Percentiles rank a stretch among this genome's conserved stretches.
Conservation (phyloP, 768 basidiomycete genomes). For the Melanogaster broomeanus region DNA sequence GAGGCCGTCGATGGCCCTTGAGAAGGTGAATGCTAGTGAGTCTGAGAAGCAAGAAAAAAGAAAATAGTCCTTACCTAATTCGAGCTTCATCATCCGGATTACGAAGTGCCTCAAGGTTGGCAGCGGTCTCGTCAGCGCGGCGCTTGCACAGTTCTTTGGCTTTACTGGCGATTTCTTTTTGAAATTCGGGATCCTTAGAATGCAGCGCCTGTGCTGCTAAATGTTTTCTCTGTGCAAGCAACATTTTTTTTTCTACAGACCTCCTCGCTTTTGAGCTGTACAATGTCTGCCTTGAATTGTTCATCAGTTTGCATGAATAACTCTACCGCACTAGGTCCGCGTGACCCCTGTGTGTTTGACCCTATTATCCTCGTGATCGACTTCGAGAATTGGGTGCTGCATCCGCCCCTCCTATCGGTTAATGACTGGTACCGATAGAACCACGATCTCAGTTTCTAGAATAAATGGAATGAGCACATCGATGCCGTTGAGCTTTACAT, state of each 20-base stretch:
- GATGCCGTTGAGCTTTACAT: too few relatives aligned
- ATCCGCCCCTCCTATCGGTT: not conserved
- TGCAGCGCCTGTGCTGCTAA: not conserved
- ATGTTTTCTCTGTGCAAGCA: not conserved
- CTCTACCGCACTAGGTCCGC: not conserved
- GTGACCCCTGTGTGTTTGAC: not conserved
- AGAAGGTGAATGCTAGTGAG: not conserved
- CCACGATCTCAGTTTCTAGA: not conserved
- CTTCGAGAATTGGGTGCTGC: not conserved
- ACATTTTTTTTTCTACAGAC: not conserved
- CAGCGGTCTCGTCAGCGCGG: too few relatives aligned
- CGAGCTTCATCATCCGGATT: too few relatives aligned
- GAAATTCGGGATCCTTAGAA: not conserved
- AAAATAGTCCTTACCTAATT: not conserved
- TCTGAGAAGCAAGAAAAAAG: too few relatives aligned
- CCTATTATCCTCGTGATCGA: not conserved
- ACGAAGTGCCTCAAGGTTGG: too few relatives aligned
- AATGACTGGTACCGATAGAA: not conserved
- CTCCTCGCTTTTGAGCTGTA: not conserved
- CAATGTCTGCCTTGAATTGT: not conserved
- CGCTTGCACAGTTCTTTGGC: too few relatives aligned
- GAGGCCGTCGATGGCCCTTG: slow-evolving; percentile 17
- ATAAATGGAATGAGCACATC: not conserved
- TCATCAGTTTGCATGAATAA: not conserved
- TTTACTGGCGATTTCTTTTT: too few relatives aligned